Base-by-base conservation (phyloP, 108 stramenopile species). In the Cyclotella cryptica region DNA sequence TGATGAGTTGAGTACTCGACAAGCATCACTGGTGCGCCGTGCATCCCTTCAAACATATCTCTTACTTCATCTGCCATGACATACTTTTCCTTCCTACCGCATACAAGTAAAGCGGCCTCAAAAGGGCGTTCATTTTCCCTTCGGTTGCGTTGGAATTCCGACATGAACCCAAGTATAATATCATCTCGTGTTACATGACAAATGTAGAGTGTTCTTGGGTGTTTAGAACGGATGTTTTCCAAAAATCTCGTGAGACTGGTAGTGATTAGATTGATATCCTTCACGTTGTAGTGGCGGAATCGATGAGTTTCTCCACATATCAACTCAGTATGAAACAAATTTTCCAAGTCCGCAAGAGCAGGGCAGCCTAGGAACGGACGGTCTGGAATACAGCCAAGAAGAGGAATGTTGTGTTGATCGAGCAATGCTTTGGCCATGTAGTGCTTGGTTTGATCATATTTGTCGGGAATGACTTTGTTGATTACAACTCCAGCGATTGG, bases 391-490 rank as follows among this genome's bases (percentile, higher is more conserved):
- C 92, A 92, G 13, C 97, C 91, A 27, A 98, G 66, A n/a, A 98
- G 72, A 15, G 97, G 97, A n/a, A 97, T 82, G 19, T 89, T 92
- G 97, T 97, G 97, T 19, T 87, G 74, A 30, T 90, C 60, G 70
- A 85, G 81, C 65, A 96, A 72, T 24, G 92, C 92, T 69, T 88
- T 87, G 5, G 45, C 54, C 87, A 95, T 88, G 83, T 93, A 95
- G 43, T 90, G 74, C 64, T 90, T 91, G 10, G 94, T 94, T 80
- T 95, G 94, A 51, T 96, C 95, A 44, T 90, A 89, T 77, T 96
- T 96, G 58, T 94, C 94, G 10, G 86, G 93, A n/a, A 87, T 71
- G n/a, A 97, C 98, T 77, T 98, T 98, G 84, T 98, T 98, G 66
- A 98, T 87, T 28, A 98, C 84, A 10, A 98, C 97, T 24, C 97